phyloP scores from a whole-genome alignment of 2,329 filamentous ascomycete genomes.

The Trichophyton simii region DNA sequence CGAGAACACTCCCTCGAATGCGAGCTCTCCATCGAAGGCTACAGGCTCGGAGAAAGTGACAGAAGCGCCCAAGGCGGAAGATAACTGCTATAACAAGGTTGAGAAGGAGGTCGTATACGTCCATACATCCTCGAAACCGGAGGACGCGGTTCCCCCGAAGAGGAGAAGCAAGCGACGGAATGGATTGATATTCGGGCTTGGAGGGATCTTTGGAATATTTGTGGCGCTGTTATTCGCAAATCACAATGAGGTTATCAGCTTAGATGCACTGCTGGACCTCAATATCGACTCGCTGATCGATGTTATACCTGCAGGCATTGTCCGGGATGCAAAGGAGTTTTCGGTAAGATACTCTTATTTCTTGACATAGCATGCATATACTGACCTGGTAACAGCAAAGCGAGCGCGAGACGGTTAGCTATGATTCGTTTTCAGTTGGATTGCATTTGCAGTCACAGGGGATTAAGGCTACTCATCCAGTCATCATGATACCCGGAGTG shows the following conservation, averaged over 20 bases:
- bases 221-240: constrained; percentile 80
- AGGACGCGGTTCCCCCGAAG: constrained; percentile 14
- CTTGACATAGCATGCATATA: constrained; percentile 16
- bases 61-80: not conserved
- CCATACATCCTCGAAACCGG: not conserved
- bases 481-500: constrained; percentile 95
- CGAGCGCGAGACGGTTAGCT: constrained; percentile 76
- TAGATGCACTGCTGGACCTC: constrained; percentile 57
- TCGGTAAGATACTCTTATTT: constrained; percentile 44
- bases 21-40: not conserved
- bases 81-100: not conserved
- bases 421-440: constrained; percentile 88
- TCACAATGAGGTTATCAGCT: constrained; percentile 75
- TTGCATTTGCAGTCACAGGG: constrained; percentile 71
- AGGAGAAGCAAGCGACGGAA: constrained; percentile 56
- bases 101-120: not conserved
- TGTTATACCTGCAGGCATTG: constrained; percentile 70
- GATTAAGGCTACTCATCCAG: constrained; percentile 66
- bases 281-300: constrained; percentile 80
- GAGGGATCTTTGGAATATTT: constrained; percentile 81
- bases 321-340: constrained; percentile 75
- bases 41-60: not conserved
- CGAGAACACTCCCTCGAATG: not conserved
- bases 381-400: constrained; percentile 43
- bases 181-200: constrained; percentile 73